phyloP scores from a whole-genome alignment of 169 alveolate genomes.

The Plasmodium cynomolgi region DNA sequence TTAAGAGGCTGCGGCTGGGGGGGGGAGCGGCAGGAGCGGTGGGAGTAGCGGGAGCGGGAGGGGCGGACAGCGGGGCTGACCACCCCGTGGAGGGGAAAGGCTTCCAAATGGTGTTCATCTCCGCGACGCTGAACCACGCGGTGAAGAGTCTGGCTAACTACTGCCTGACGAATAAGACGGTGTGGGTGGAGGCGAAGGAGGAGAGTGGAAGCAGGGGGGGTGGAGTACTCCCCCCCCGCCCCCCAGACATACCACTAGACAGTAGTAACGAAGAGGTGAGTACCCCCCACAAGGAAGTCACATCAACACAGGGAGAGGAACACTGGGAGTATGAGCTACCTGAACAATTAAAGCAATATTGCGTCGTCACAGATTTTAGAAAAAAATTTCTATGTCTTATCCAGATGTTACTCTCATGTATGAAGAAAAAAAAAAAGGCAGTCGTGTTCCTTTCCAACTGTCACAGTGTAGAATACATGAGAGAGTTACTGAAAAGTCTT shows the following conservation, averaged over 20 bases:
- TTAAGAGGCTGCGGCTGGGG: neutral
- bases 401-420: conserved; percentile 14
- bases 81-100: neutral
- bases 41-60: neutral
- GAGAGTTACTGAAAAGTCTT: conserved; percentile 64
- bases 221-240: too few species aligned
- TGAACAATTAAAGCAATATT: conserved; percentile 36
- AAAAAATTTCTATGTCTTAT: conserved; percentile 22
- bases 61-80: conserved; percentile 4
- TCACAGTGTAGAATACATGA: conserved; percentile 77
- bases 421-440: conserved; percentile 23
- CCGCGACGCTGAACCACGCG: conserved; percentile 88
- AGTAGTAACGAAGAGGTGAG: neutral
- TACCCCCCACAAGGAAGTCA: neutral
- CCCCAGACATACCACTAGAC: neutral
- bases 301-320: neutral
- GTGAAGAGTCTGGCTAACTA: conserved; percentile 84
- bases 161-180: conserved; percentile 80
- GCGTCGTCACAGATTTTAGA: conserved; percentile 13
- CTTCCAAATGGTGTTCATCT: conserved; percentile 84
- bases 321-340: conserved; percentile 19
- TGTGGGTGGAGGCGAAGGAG: conserved; percentile 40
- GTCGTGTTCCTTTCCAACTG: conserved; percentile 83
- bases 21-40: neutral
- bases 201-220: neutral